These are phyloP conservation scores for Globisporangium iwayamae DNA, from an alignment of 352 stramenopile genomes.

Conservation along the genomic window DNA sequence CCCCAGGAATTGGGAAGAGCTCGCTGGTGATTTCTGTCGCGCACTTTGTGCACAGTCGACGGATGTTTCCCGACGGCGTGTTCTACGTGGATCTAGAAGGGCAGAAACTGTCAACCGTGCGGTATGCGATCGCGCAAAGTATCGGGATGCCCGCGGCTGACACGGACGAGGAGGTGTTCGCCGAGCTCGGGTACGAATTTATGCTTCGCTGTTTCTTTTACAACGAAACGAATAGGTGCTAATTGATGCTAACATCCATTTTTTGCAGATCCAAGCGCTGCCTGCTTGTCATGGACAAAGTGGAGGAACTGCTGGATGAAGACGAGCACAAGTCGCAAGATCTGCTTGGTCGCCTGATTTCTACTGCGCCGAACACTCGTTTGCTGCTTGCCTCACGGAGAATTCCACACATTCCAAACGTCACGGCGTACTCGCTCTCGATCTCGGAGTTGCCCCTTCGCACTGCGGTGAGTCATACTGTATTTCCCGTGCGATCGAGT, in stretches of 20 bases:
- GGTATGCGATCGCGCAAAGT: conserved; percentile 77
- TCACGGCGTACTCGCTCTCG: conserved; percentile 74
- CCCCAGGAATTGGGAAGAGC: conserved; percentile 77
- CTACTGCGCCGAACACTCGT: conserved; percentile 60
- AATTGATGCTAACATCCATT: neutral
- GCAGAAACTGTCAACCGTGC: conserved; percentile 73
- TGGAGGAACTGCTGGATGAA: conserved; percentile 74
- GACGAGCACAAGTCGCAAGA: conserved; percentile 72
- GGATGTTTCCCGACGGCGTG: conserved; percentile 75
- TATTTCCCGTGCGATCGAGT: neutral
- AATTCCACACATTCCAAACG: conserved; percentile 71
- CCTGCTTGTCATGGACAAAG: conserved; percentile 77
- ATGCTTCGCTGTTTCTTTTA: neutral
- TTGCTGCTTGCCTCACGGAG: conserved; percentile 67
- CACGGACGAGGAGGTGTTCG: conserved; percentile 77
- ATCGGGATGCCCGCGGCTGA: conserved; percentile 72
- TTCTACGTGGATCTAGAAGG: conserved; percentile 85
- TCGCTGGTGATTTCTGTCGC: conserved; percentile 79
- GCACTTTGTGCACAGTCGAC: conserved; percentile 74
- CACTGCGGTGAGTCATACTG: conserved; percentile 43
- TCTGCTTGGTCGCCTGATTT: conserved; percentile 65
- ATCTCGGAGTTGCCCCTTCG: conserved; percentile 67
- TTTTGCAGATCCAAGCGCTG: conserved; percentile 49
- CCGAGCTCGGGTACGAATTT: conserved; percentile 44
- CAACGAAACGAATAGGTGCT: too few species aligned